Evolutionary conservation across 495 filamentous ascomycete genomes (phyloP).

Genomic region (Hypoxylon fragiforme): DNA sequence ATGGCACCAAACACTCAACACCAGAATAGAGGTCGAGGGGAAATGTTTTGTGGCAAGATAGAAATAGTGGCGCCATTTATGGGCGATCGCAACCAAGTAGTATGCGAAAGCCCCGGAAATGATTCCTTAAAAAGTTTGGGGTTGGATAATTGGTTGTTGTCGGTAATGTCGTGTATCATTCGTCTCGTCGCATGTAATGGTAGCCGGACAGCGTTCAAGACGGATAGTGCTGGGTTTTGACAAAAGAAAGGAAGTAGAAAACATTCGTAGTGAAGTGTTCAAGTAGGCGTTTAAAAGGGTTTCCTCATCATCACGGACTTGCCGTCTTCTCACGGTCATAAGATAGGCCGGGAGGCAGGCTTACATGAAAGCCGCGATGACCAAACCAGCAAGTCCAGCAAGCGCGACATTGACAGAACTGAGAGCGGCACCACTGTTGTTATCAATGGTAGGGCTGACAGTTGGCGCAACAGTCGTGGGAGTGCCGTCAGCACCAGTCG

Average conservation of each 20-base stretch:
- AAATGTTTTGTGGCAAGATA: conserved; percentile 21
- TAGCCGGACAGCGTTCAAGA: conserved; percentile 33
- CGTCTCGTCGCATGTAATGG: conserved; percentile 33
- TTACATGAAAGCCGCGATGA: conserved; percentile 53
- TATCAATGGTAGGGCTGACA: conserved; percentile 37
- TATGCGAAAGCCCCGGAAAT: conserved; percentile 16
- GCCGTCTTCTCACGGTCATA: conserved; percentile 9
- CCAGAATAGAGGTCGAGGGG: conserved; percentile 31
- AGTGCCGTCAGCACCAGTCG: conserved; percentile 29
- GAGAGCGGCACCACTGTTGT: conserved; percentile 40
- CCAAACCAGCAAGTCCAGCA: conserved; percentile 48
- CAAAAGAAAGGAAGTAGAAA: conserved; percentile 49
- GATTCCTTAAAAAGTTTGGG: conserved; percentile 10
- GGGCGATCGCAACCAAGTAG: conserved; percentile 3
- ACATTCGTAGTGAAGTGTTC: conserved; percentile 52
- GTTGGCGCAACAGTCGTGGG: conserved; percentile 31
- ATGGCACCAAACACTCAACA: conserved; percentile 38
- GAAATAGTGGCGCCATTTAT: conserved; percentile 15
- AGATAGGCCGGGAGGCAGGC: conserved; percentile 10
- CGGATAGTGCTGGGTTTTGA: conserved; percentile 37
- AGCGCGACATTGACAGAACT: conserved; percentile 44
- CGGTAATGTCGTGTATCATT: conserved; percentile 29
- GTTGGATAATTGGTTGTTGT: conserved; percentile 18
- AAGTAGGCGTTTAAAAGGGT: conserved; percentile 24
- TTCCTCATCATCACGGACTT: neutral